Percentiles rank a stretch among this genome's conserved stretches.
These are phyloP conservation scores for Cystoderma amianthinum DNA, from an alignment of 768 basidiomycete genomes.

Conservation along the genomic window DNA sequence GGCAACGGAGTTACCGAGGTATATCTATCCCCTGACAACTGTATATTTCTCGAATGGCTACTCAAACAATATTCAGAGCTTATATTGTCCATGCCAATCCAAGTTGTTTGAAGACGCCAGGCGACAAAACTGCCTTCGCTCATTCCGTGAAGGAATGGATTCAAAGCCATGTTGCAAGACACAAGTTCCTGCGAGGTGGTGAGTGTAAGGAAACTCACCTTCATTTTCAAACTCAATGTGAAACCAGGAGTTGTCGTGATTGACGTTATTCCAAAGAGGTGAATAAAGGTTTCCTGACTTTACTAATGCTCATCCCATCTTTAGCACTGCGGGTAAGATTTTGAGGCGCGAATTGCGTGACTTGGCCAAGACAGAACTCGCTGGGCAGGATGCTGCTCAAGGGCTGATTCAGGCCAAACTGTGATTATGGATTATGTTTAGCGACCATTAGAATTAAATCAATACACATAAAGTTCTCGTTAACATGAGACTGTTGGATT, in stretches of 20 bases:
- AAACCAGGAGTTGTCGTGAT: slow-evolving; percentile 60
- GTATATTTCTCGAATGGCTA: too few species aligned
- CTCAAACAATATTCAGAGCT: slow-evolving; percentile 48
- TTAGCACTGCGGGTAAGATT: slow-evolving; percentile 84
- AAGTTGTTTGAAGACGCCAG: slow-evolving; percentile 21
- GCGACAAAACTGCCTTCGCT: slow-evolving; percentile 36
- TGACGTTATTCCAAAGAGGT: slow-evolving; percentile 67
- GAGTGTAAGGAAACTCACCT: too few species aligned
- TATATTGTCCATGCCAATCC: slow-evolving; percentile 52
- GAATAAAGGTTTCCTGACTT: slow-evolving; percentile 4
- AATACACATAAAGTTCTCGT: too few species aligned
- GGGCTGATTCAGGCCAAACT: slow-evolving; percentile 22
- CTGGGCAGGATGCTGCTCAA: slow-evolving; percentile 28
- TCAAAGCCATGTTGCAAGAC: slow-evolving; percentile 56
- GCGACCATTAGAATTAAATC: too few species aligned
- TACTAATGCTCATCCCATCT: slow-evolving; percentile 1
- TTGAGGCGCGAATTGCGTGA: slow-evolving; percentile 72
- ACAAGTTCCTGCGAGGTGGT: slow-evolving; percentile 78
- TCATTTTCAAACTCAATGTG: too few species aligned
- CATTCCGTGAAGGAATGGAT: slow-evolving; percentile 61
- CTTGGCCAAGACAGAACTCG: slow-evolving; percentile 49
- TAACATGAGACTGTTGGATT: too few species aligned
- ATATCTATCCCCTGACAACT: too few species aligned
- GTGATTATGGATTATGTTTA: too few species aligned
- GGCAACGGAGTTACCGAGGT: slow-evolving; percentile 81